Evolutionary conservation across 208 protist species (phyloP), one percentile per base, ranked within the genome.

Genomic region (Strigomonas culicis): DNA sequence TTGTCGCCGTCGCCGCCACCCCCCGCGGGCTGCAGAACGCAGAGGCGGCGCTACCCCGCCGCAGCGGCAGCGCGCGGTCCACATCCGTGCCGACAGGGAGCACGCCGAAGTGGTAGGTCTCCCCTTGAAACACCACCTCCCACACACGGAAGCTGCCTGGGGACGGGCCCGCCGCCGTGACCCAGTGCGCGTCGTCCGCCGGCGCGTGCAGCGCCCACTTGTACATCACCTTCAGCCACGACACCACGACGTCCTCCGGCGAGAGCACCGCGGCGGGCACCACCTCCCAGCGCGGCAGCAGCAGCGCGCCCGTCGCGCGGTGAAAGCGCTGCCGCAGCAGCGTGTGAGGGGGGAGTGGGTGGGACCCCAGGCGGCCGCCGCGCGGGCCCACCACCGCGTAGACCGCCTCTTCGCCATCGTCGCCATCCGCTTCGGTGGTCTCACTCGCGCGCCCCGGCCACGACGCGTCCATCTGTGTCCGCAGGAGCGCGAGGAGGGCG

Each of bases 221-320:
- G 43, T 74, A 74, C 30, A 63, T 27, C 13, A 50, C 36, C 69
- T 68, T 74, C 3, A 59, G 39, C 69, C 69, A 74, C 13, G 63
- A 68, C 27, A 74, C 39, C n/a, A 74, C 11, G n/a, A 74, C 58
- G 34, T 74, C 69, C n/a, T 57, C 36, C 27, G 32, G 34, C 19
- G 28, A 52, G 32, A 52, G 17, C 2, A 4, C 32, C 15, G 51
- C 41, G n/a, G 56, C 31, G 34, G 56, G 56, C 47, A 51, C 63
- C 22, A 74, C 58, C 36, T 52, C 34, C 63, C 63, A 74, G 17
- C 27, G 13, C 30, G 41, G 17, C 8, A 49, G 10, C 1, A 64
- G 24, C n/a, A 69, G 68, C 1, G 2, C 15, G 7, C 69, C 63
- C 0, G 61, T 60, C 36, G 39, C 4, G n/a, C 51, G 53, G 13